Percentiles rank a stretch among this genome's conserved stretches.
These are phyloP conservation scores for Dittrichia graveolens DNA, from an alignment of 129 eudicot genomes.

Conservation along the genomic window DNA sequence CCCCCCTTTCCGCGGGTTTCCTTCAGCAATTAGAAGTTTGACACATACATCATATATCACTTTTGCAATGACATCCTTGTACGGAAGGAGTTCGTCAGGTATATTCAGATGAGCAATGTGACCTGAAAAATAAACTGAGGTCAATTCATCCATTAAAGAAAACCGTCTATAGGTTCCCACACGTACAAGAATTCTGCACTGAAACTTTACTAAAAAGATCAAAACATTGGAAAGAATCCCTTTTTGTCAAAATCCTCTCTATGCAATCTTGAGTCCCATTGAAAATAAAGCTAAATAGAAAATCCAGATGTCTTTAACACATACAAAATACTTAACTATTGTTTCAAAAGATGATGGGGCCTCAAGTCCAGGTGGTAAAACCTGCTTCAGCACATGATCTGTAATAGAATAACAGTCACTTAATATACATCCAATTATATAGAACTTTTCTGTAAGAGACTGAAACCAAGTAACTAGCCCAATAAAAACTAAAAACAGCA, in stretches of 20 bases:
- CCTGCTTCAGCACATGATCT: conserved; percentile 92
- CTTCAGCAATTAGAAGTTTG: neutral
- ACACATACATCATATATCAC: conserved; percentile 92
- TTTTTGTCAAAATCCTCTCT: conserved; percentile 4
- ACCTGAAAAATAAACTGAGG: conserved; percentile 61
- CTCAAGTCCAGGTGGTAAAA: conserved; percentile 87
- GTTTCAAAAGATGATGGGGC: conserved; percentile 98
- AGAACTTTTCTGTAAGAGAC: neutral
- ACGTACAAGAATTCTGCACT: neutral
- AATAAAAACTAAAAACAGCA: conserved; percentile 1
- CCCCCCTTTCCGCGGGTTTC: too few species aligned
- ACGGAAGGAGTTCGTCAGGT: conserved; percentile 80
- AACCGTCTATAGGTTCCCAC: neutral
- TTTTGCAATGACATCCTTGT: conserved; percentile 89
- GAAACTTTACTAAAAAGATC: neutral
- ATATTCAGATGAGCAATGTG: conserved; percentile 97
- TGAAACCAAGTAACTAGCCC: neutral
- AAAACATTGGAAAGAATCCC: neutral
- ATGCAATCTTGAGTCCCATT: neutral
- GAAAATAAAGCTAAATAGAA: neutral
- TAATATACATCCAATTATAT: neutral
- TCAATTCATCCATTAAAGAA: conserved; percentile 35
- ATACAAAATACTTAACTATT: conserved; percentile 78
- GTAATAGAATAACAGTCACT: conserved; percentile 30
- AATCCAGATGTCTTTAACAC: conserved; percentile 9